These are phyloP conservation scores for Phialophora macrospora DNA, from an alignment of 2,329 filamentous ascomycete genomes.

Conservation along the genomic window DNA sequence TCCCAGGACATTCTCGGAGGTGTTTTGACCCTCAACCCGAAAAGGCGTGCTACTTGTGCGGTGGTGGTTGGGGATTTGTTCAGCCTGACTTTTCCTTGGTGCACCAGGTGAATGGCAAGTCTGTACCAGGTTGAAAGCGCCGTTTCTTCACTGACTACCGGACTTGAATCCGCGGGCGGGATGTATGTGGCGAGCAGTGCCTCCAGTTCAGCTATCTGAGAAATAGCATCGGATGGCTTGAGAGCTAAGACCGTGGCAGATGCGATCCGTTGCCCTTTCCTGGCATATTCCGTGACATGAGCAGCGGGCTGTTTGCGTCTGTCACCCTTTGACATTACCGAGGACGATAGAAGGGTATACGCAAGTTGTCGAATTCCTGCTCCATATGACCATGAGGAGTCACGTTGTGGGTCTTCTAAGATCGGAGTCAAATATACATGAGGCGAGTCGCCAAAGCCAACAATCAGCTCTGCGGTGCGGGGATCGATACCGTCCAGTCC, in stretches of 20 bases:
- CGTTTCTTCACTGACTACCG: background rate
- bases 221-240: background rate
- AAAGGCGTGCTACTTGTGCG: slow-evolving; percentile 6
- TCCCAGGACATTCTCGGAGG: slow-evolving; percentile 56
- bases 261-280: slow-evolving; percentile 43
- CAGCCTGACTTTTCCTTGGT: slow-evolving; percentile 21
- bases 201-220: slow-evolving; percentile 6
- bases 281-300: slow-evolving; percentile 34
- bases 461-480: slow-evolving; percentile 57
- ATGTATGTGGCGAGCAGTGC: slow-evolving; percentile 2
- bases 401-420: slow-evolving; percentile 60
- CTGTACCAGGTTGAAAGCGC: slow-evolving; percentile 28
- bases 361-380: slow-evolving; percentile 58
- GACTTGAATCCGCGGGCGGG: too few relatives aligned
- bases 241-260: slow-evolving; percentile 4
- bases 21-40: slow-evolving; percentile 20
- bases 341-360: slow-evolving; percentile 57
- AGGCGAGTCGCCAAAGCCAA: slow-evolving; percentile 48
- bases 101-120: slow-evolving; percentile 23
- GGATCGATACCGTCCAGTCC: slow-evolving; percentile 50
- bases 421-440: slow-evolving; percentile 70
- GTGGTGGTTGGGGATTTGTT: slow-evolving; percentile 12
- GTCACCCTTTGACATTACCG: background rate
- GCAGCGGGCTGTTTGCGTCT: slow-evolving; percentile 11
- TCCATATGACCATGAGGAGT: slow-evolving; percentile 64